Evolutionary conservation across 2,329 filamentous ascomycete species (phyloP), one percentile per base, ranked within the genome.

Genomic region (Trichoderma oligosporum): DNA sequence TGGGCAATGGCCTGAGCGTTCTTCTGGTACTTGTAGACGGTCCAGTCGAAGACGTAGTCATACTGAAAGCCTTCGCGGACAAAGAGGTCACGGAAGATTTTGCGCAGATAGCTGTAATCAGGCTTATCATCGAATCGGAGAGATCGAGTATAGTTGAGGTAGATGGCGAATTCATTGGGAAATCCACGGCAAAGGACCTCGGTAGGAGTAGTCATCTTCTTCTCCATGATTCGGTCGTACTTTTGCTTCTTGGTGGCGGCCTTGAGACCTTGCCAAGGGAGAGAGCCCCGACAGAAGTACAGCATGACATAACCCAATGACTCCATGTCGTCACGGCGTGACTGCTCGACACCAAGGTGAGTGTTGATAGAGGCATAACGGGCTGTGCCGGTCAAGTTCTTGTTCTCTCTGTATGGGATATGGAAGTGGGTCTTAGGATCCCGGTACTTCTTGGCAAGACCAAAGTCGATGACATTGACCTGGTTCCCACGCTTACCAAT

Each of bases 341-440:
- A 97, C 84, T 99, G 94, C 78, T 99, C 93, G 67, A 97, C 94
- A 75, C 94, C 94, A 72, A 97, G 79, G 72, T 99, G 94, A 61
- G 94, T 99, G 82, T 99, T 99, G 80, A 99, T 99, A 62, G 89
- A 95, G 62, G 94, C 94, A 77, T 99, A 99, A 73, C 94, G 93
- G 68, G 94, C 94, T 68, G 94, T 99, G 74, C 94, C 94, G 55
- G 94, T 99, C 76, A 99, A 80, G 84, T 97, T 97, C 89, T 99
- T 97, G 87, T 97, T 97, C 90, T 97, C 94, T 79, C 94, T 87
- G 83, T 99, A 97, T 45, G 94, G 94, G 61, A 97, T 99, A 78
- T 99, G 94, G 81, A 97, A 97, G 78, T 97, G 93, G 60, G 94
- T 97, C 87, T 99, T 99, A 60, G 94, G 94, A 81, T 97, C 94